phyloP scores from a whole-genome alignment of 202 grass and related monocot species.

The Bolboschoenoplectus hybrid region DNA sequence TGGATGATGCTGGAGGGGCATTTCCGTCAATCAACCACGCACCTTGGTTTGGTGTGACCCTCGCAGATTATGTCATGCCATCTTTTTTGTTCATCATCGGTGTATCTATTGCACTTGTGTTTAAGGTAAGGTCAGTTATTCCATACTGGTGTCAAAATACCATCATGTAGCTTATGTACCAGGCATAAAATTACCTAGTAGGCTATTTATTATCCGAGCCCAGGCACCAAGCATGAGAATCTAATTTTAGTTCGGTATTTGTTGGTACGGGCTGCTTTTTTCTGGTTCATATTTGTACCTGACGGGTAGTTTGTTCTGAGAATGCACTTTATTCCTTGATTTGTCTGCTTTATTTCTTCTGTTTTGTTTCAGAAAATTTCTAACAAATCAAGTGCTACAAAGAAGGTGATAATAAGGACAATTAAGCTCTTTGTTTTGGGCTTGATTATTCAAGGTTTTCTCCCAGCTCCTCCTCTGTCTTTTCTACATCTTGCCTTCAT shows the following conservation, averaged over 20 bases:
- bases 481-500: background rate
- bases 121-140: constrained; percentile 53
- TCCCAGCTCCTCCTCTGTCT: constrained; percentile 12
- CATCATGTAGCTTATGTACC: background rate
- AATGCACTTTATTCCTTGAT: background rate
- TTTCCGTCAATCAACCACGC: constrained; percentile 89
- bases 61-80: constrained; percentile 95
- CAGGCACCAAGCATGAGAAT: background rate
- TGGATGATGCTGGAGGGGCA: constrained; percentile 88
- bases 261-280: background rate
- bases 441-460: constrained; percentile 81
- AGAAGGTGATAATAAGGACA: constrained; percentile 76
- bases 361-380: constrained; percentile 65
- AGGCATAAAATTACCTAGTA: background rate
- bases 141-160: background rate
- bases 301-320: background rate
- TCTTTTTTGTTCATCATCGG: constrained; percentile 96
- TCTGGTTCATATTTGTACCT: background rate
- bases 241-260: background rate
- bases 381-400: constrained; percentile 64
- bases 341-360: background rate
- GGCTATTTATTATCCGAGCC: background rate
- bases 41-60: constrained; percentile 89
- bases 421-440: constrained; percentile 86
- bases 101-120: constrained; percentile 77